Evolutionary conservation across 2,329 filamentous ascomycete genomes (phyloP).

Genomic region (Parastagonospora nodorum): DNA sequence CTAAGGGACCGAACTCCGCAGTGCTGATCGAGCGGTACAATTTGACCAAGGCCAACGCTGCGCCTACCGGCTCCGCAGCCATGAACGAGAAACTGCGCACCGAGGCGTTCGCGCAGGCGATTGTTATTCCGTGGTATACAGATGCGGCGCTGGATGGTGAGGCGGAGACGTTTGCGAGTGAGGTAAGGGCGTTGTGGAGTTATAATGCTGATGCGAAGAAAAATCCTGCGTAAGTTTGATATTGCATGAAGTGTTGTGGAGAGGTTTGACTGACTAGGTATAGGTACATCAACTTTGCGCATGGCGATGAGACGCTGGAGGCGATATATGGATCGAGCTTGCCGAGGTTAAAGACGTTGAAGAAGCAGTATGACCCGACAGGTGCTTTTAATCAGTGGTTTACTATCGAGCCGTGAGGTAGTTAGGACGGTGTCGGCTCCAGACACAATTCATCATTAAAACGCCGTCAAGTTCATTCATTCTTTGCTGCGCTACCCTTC

Average conservation of each 20-base stretch:
- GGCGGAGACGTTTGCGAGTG: slow-evolving; percentile 42
- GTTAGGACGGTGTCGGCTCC: not conserved
- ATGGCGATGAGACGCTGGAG: slow-evolving; percentile 29
- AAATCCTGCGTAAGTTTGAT: slow-evolving; percentile 25
- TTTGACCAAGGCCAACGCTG: slow-evolving; percentile 33
- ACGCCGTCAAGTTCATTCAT: not conserved
- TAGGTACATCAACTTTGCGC: slow-evolving; percentile 35
- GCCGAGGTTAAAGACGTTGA: slow-evolving; percentile 22
- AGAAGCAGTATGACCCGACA: slow-evolving; percentile 31
- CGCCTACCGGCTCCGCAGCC: slow-evolving; percentile 19
- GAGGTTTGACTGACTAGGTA: not conserved
- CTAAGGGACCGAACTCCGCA: slow-evolving; percentile 37
- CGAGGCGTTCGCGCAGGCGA: slow-evolving; percentile 44
- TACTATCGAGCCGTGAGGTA: slow-evolving; percentile 14
- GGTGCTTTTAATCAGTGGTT: slow-evolving; percentile 36
- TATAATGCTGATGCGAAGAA: slow-evolving; percentile 9
- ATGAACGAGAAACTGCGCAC: slow-evolving; percentile 37
- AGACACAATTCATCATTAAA: not conserved
- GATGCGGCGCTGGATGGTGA: slow-evolving; percentile 42
- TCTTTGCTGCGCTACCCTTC: not conserved
- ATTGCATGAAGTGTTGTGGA: not conserved
- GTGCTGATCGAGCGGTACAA: slow-evolving; percentile 48
- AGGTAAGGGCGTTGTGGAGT: slow-evolving; percentile 37
- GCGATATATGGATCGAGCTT: slow-evolving; percentile 33
- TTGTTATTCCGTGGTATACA: slow-evolving; percentile 50